These are phyloP conservation scores for Sporobolomyces phaffii DNA, from an alignment of 768 basidiomycete genomes.

Conservation along the genomic window DNA sequence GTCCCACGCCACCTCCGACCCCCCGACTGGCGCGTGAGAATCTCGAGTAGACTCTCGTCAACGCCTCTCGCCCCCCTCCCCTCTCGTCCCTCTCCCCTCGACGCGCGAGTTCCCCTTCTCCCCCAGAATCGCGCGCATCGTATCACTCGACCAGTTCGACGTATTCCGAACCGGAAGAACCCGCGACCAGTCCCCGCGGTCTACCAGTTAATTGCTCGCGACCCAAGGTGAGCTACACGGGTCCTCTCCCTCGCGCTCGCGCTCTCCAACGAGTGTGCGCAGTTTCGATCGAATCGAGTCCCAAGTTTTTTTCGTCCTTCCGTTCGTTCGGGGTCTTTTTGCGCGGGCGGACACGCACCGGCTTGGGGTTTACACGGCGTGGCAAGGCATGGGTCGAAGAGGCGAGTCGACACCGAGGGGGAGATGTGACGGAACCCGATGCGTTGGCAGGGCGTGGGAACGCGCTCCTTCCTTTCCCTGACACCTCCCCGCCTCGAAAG, in stretches of 20 bases:
- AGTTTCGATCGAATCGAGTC: conserved; percentile 10
- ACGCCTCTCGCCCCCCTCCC: background rate
- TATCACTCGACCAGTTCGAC: conserved; percentile 5
- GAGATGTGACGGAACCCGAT: background rate
- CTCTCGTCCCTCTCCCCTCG: background rate
- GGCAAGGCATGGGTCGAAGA: background rate
- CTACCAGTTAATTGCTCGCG: background rate
- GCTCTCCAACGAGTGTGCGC: background rate
- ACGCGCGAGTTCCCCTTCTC: background rate
- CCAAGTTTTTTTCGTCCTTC: background rate
- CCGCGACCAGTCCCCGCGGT: background rate
- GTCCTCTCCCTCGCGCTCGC: background rate
- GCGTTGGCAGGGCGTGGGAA: conserved; percentile 4
- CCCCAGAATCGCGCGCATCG: conserved; percentile 6
- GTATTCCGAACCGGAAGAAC: background rate
- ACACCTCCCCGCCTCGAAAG: too few species aligned
- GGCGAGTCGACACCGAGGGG: background rate
- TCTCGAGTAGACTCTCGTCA: background rate
- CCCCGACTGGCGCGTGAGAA: too few species aligned
- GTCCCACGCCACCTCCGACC: too few species aligned
- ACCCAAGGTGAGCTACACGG: background rate
- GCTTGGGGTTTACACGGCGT: background rate
- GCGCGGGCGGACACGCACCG: background rate
- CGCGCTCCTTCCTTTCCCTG: background rate
- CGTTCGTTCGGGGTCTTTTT: background rate